These are phyloP conservation scores for Asterochloris sp. DNA, from an alignment of 139 green algal genomes.

Conservation along the genomic window DNA sequence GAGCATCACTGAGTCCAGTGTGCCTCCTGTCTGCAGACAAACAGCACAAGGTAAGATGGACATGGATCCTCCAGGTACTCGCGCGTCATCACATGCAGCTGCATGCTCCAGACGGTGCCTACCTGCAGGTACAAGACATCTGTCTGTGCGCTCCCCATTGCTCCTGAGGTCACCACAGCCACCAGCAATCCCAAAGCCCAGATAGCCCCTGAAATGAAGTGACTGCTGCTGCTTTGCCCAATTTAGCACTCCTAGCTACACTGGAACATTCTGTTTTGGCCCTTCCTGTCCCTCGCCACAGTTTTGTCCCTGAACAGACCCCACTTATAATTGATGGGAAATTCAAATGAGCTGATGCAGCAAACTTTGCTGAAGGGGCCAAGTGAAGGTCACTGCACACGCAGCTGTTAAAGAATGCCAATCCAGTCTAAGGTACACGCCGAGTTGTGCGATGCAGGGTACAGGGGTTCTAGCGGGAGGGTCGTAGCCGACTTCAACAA, in stretches of 20 bases:
- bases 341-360: too few relatives aligned
- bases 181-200: background rate
- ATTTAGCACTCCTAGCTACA: background rate
- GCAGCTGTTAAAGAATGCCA: too few relatives aligned
- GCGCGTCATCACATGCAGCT: background rate
- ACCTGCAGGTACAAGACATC: slow-evolving; percentile 46
- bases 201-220: background rate
- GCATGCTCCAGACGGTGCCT: slow-evolving; percentile 1
- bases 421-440: too few relatives aligned
- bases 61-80: background rate
- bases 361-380: too few relatives aligned
- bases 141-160: slow-evolving; percentile 53
- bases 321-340: too few relatives aligned
- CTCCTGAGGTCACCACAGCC: slow-evolving; percentile 11
- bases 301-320: too few relatives aligned
- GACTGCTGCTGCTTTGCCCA: background rate
- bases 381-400: too few relatives aligned
- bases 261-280: too few relatives aligned
- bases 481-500: too few relatives aligned
- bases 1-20: background rate
- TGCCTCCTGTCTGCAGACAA: background rate
- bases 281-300: too few relatives aligned
- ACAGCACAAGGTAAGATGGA: background rate
- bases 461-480: too few relatives aligned
- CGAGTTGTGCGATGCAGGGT: too few relatives aligned